A percentile compares a stretch with the other conserved stretches of the same genome.
Evolutionary conservation across 306 rosid genomes (phyloP).

Genomic region (Acacia acuminata): DNA sequence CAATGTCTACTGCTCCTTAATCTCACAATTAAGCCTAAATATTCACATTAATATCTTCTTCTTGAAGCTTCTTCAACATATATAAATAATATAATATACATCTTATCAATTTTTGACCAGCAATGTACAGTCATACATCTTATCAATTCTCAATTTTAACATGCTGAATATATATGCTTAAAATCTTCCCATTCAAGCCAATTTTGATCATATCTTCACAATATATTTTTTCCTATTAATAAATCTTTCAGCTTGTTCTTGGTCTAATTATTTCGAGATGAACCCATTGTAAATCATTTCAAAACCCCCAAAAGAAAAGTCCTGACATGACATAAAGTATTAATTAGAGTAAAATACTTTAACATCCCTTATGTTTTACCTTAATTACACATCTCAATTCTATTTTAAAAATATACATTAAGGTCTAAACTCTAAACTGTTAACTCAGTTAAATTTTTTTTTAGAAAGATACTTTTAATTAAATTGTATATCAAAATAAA

Average conservation of each 20-base stretch:
- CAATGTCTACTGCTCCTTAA: background rate
- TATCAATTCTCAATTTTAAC: background rate
- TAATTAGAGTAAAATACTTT: too few relatives aligned
- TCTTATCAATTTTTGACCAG: background rate
- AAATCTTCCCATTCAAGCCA: background rate
- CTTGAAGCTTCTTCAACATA: background rate
- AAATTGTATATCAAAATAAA: too few relatives aligned
- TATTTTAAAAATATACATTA: too few relatives aligned
- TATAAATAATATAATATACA: background rate
- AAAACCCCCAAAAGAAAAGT: background rate
- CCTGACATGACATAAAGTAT: background rate
- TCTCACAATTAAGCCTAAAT: background rate
- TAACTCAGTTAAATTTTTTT: too few relatives aligned
- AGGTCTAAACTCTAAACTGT: too few relatives aligned
- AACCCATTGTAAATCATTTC: background rate
- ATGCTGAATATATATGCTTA: background rate
- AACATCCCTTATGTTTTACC: too few relatives aligned
- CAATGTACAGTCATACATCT: background rate
- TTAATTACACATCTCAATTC: too few relatives aligned
- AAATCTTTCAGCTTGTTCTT: background rate
- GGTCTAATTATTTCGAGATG: background rate
- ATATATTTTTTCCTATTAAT: background rate
- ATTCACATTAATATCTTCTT: background rate
- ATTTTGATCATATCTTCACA: background rate
- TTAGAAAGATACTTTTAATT: too few relatives aligned